Conservation (phyloP, 768 basidiomycete species). For the Termitomyces eurrhizus region DNA sequence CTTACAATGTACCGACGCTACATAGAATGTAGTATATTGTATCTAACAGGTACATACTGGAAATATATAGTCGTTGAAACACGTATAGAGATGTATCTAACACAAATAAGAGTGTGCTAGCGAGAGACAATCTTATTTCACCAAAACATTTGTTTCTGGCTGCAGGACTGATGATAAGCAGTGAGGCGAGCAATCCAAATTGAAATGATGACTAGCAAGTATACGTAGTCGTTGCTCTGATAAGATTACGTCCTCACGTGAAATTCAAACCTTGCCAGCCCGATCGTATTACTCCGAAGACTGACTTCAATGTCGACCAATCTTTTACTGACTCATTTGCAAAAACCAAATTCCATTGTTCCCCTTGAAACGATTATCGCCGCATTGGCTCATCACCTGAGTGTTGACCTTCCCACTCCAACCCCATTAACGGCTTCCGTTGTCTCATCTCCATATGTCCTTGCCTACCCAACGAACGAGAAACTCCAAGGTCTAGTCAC, state of each 20-base stretch:
- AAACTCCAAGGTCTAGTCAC: constrained; percentile 48
- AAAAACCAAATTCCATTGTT: constrained; percentile 38
- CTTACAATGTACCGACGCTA: too few relatives aligned
- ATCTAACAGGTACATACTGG: too few relatives aligned
- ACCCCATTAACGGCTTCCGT: constrained; percentile 55
- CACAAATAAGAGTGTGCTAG: neutral
- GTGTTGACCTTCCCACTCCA: constrained; percentile 43
- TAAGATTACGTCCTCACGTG: neutral
- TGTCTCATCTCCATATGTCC: constrained; percentile 54
- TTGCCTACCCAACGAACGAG: constrained; percentile 34
- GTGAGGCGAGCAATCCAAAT: neutral
- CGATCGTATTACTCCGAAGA: neutral
- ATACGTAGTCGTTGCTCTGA: neutral
- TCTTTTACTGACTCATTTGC: constrained; percentile 49
- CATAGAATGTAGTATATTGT: too few relatives aligned
- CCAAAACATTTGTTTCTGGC: neutral
- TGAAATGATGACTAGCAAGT: too few relatives aligned
- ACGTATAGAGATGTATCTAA: too few relatives aligned
- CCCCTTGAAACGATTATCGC: constrained; percentile 48
- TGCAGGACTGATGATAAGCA: neutral
- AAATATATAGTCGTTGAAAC: too few relatives aligned
- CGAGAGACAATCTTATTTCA: neutral
- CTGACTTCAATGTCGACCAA: constrained; percentile 16
- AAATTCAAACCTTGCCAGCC: neutral
- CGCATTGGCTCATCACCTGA: constrained; percentile 57